phyloP scores from a whole-genome alignment of 345 rosid genomes.

The Cardamine resedifolia region DNA sequence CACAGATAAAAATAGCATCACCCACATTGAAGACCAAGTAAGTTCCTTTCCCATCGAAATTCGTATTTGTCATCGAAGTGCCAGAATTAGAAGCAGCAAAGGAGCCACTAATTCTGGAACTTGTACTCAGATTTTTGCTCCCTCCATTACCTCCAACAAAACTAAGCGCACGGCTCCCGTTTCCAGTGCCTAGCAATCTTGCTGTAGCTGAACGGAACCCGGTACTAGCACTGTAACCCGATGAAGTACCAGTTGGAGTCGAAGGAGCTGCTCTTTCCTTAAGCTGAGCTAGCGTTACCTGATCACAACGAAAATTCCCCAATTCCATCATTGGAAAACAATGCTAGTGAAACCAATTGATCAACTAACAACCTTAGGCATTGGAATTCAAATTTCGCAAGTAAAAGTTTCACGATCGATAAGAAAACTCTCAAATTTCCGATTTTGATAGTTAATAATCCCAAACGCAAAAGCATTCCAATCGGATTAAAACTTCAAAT shows the following conservation, averaged over 20 bases:
- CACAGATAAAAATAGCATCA: constrained; percentile 89
- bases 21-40: constrained; percentile 95
- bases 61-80: constrained; percentile 59
- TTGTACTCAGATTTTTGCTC: constrained; percentile 62
- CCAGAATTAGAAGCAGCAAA: constrained; percentile 68
- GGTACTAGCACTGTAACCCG: constrained; percentile 71
- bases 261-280: constrained; percentile 90
- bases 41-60: constrained; percentile 97
- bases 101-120: constrained; percentile 82
- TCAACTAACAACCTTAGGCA: constrained; percentile 10
- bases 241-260: constrained; percentile 71
- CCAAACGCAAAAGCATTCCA: not conserved
- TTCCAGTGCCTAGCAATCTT: constrained; percentile 76
- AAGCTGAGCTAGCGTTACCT: constrained; percentile 93
- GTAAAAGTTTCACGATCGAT: not conserved
- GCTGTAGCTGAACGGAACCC: constrained; percentile 95
- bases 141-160: constrained; percentile 98
- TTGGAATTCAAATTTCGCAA: constrained; percentile 1
- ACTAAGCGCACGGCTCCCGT: constrained; percentile 86
- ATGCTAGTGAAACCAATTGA: constrained; percentile 23
- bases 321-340: constrained; percentile 7
- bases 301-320: constrained; percentile 10
- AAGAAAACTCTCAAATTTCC: not conserved
- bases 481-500: not conserved
- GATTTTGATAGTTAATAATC: not conserved